Evolutionary conservation across 768 basidiomycete species (phyloP).

Genomic region (Macrocybe gigantea): DNA sequence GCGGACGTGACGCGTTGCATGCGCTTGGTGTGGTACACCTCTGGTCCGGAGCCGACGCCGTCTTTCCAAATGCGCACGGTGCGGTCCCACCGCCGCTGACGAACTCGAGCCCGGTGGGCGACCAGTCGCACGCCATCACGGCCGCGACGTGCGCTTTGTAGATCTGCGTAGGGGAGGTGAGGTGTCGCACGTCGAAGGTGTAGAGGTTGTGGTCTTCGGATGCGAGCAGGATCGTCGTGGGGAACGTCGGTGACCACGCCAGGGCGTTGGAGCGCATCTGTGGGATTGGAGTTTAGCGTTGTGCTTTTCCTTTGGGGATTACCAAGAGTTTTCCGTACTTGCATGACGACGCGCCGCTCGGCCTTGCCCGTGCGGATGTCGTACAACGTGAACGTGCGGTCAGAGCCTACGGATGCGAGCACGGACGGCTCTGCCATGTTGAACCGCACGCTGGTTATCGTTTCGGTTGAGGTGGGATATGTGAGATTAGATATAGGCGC

Average conservation of each 20-base stretch:
- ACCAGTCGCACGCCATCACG: constrained; percentile 97
- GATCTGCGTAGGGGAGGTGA: constrained; percentile 79
- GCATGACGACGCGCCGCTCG: constrained; percentile 86
- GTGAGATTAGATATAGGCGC: constrained; percentile 82
- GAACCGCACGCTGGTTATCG: constrained; percentile 83
- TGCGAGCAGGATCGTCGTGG: constrained; percentile 86
- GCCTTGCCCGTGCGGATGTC: constrained; percentile 97
- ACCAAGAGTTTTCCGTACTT: constrained; percentile 37
- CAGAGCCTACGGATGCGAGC: constrained; percentile 91
- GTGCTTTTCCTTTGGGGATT: too few species aligned
- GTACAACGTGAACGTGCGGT: constrained; percentile 93
- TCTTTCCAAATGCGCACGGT: constrained; percentile 92
- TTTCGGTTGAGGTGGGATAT: constrained; percentile 85
- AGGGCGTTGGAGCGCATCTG: constrained; percentile 87
- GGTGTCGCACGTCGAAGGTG: constrained; percentile 90
- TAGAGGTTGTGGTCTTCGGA: constrained; percentile 99
- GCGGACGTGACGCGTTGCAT: constrained; percentile 97
- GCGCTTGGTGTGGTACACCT: constrained; percentile 97
- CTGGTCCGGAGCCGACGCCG: constrained; percentile 72
- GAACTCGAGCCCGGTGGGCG: constrained; percentile 92
- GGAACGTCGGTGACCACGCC: constrained; percentile 95
- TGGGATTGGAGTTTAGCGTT: background rate
- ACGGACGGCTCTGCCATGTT: constrained; percentile 93
- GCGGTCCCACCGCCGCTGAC: constrained; percentile 97
- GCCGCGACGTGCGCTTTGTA: constrained; percentile 98